A percentile compares a stretch with the other conserved stretches of the same genome.
These are phyloP conservation scores for Naegleria gruberi DNA, from an alignment of 208 protist genomes.

Conservation along the genomic window DNA sequence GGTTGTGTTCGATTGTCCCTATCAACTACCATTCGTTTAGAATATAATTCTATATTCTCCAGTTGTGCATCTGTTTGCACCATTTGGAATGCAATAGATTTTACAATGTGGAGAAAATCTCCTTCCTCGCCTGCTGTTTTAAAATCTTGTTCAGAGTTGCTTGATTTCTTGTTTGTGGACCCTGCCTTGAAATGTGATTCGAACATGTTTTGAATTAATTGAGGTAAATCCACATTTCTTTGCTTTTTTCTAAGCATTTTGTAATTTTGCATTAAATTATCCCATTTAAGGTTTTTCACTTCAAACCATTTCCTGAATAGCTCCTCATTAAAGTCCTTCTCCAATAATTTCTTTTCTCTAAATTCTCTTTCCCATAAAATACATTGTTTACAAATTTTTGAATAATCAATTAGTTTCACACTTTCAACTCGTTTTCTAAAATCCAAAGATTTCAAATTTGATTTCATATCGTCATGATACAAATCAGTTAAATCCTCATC, in stretches of 20 bases:
- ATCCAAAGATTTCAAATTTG: background rate
- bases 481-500: background rate
- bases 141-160: background rate
- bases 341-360: background rate
- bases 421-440: background rate
- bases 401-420: background rate
- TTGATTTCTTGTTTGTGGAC: no score
- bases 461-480: background rate
- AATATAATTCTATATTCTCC: constrained; percentile 5
- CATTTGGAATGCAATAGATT: constrained; percentile 13
- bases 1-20: background rate
- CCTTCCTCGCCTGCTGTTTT: background rate
- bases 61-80: constrained; percentile 4
- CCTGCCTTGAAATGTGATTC: background rate
- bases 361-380: background rate
- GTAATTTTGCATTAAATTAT: background rate
- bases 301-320: background rate
- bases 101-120: background rate
- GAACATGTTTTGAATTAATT: background rate
- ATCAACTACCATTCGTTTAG: background rate
- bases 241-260: background rate
- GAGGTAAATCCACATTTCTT: background rate
- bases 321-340: background rate
- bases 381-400: background rate
- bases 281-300: background rate